phyloP scores from a whole-genome alignment of 495 filamentous ascomycete genomes.

The Jackrogersella minutella region DNA sequence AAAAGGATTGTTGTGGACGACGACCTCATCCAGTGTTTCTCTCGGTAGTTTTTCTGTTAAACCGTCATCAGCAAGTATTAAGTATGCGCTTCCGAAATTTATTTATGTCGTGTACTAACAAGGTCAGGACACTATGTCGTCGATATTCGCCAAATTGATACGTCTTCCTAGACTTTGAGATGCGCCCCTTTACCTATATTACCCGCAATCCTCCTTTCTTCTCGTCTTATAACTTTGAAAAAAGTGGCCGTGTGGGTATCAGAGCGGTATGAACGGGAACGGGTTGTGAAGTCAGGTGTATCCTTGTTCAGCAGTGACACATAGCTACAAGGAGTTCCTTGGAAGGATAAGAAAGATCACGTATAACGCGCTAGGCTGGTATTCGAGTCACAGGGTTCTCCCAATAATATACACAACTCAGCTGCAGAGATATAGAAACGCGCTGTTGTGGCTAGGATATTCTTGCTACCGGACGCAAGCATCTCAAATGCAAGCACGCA shows the following conservation, averaged over 20 bases:
- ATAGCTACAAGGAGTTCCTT: conserved; percentile 9
- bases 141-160: conserved; percentile 23
- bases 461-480: conserved; percentile 21
- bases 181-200: conserved; percentile 5
- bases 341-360: neutral
- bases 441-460: conserved; percentile 3
- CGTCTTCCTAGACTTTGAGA: neutral
- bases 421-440: neutral
- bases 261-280: conserved; percentile 1
- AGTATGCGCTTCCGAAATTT: conserved; percentile 13
- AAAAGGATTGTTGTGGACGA: neutral
- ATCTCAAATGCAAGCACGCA: conserved; percentile 29
- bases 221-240: neutral
- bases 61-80: conserved; percentile 3
- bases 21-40: conserved; percentile 5
- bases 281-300: conserved; percentile 25
- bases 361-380: neutral
- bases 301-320: conserved; percentile 20
- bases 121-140: conserved; percentile 20
- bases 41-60: conserved; percentile 29
- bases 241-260: neutral
- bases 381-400: neutral
- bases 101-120: conserved; percentile 1
- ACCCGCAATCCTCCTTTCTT: neutral
- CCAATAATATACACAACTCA: neutral